Percentiles rank a stretch among this genome's conserved stretches.
Conservation (phyloP, 495 filamentous ascomycete species). For the Neurospora sp. region DNA sequence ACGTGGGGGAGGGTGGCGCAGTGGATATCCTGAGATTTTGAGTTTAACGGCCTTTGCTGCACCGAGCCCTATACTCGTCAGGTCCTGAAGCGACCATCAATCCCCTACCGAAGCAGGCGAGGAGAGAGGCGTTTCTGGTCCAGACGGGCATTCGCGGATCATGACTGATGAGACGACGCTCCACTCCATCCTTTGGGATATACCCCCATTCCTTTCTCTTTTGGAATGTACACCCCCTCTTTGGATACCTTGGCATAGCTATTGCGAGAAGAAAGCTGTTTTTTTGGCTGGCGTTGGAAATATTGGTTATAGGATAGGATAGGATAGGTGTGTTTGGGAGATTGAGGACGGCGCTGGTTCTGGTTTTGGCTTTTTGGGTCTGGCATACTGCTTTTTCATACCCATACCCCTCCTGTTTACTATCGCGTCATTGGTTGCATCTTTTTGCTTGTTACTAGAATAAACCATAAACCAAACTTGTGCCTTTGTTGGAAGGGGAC, state of each 20-base stretch:
- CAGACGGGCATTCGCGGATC: background rate
- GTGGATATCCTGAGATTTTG: background rate
- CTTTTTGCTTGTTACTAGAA: background rate
- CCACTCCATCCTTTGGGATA: background rate
- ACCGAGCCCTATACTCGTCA: background rate
- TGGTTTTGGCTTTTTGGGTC: background rate
- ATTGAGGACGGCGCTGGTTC: background rate
- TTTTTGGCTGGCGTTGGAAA: background rate
- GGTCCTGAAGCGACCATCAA: background rate
- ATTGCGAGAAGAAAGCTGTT: background rate
- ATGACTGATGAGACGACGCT: background rate
- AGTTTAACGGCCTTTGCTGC: background rate
- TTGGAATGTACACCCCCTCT: background rate
- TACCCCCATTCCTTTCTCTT: background rate
- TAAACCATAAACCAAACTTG: background rate
- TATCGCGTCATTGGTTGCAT: background rate
- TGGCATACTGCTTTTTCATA: background rate
- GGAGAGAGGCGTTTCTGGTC: background rate
- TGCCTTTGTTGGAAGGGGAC: background rate
- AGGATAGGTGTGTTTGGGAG: background rate
- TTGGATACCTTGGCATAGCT: background rate
- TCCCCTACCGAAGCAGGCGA: background rate
- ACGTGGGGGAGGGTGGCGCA: slow-evolving; percentile 10
- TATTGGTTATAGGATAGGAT: background rate
- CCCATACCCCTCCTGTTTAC: background rate